Base-by-base conservation (phyloP, 179 eudicot genomes). In the Sideroxylon spinosum region DNA sequence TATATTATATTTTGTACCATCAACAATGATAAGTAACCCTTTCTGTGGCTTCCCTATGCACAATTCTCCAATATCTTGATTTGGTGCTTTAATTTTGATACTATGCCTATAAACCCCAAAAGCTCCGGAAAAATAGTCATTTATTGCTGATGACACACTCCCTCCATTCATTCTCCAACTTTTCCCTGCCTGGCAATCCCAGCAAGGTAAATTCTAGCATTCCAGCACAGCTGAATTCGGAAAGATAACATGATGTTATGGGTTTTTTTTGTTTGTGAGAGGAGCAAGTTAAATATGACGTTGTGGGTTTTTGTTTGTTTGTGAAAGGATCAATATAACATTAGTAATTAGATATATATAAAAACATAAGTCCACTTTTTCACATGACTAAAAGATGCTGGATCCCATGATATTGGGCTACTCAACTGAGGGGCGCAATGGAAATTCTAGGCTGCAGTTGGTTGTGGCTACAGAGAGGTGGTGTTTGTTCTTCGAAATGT, bases 1-100 rank as follows among this genome's bases (percentile, higher is more conserved):
- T 29, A 29, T 29, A 29, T 29, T 29, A 29, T 29, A 29, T 29
- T 29, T 29, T 29, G 37, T 29, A 29, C 37, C 37, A 3, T 29
- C 37, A 29, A 29, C 20, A 67, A 22, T 17, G 20, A 16, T 37
- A 2, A 16, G 20, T 6, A n/a, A 29, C 16, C 32, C 6, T 13
- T 32, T 0, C 20, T 16, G 17, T 67, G 29, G 14, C 19, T 28
- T 66, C 20, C 46, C 9, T 13, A 0, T 9, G 7, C 14, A 32
- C 48, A 66, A 66, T 66, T 64, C 29, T 64, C 68, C 68, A 64
- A 23, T 64, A 64, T 64, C 7, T 64, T 7, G 50, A 37, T 67
- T 67, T 67, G 71, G 29, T 67, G 32, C 49, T 22, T 67, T 16
- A 26, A 17, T 9, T 37, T 29, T 19, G 22, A 67, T 32, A 29